Base-by-base conservation (phyloP, 2,329 filamentous ascomycete genomes). In the Diaporthe australafricana region DNA sequence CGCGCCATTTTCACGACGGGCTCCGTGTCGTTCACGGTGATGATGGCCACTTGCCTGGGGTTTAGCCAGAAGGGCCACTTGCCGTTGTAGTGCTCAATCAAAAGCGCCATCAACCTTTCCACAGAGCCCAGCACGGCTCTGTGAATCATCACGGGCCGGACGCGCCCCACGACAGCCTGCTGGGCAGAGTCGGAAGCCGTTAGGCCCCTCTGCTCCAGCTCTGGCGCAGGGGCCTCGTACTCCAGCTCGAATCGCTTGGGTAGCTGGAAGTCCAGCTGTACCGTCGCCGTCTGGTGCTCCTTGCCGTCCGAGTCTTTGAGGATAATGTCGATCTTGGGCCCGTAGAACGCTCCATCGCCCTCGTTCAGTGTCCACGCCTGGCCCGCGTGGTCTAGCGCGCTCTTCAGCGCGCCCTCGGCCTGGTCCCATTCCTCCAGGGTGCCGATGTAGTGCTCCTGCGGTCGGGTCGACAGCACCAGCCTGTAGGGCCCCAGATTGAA, bases 61-160 rank as follows among this genome's bases (percentile, higher is more conserved):
- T 93, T 95, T 12, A 97, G 86, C 95, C 94, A 97, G 80, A 97
- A 96, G 4, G 94, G 94, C 90, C 94, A 97, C 71, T 87, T 88
- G 20, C 93, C 93, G 70, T 92, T 87, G 76, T 95, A 94, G 75
- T 94, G 92, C 81, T 97, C 95, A 70, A 96, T 95, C 50, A 97
- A 82, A 17, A 97, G 85, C 4, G 94, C 94, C 87, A 97, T 92
- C 74, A 97, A 90, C 56, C 95, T 89, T 82, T 97, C 94, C 6
- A 97, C 88, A 0, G 93, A 96, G 20, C 94, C 94, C 66, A 97
- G 87, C 45, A 97, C 92, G 17, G 95, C 94, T 63, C 94, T 90
- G 79, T 97, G 94, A 66, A 97, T 92, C 78, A 97, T 88, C 47
- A 97, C 94, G 0, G 95, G 94, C 1, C 84, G 86, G 5, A 92